phyloP scores from a whole-genome alignment of 129 eudicot genomes.

The Mikania micrantha region DNA sequence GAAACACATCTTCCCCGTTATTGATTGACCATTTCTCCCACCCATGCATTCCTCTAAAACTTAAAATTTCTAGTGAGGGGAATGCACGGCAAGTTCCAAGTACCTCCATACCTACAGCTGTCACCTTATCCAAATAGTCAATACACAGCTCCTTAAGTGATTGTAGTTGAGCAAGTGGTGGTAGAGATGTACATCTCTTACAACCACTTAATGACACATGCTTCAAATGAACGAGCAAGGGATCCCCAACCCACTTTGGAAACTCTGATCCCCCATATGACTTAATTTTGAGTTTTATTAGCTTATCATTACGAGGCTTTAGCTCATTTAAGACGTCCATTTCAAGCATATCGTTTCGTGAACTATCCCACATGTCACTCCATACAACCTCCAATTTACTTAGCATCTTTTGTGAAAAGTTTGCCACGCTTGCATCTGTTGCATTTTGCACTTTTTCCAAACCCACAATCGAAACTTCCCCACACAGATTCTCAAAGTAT shows the following conservation, averaged over 20 bases:
- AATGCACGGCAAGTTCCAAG: conserved; percentile 9
- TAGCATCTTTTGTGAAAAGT: too few species aligned
- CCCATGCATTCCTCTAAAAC: conserved; percentile 20
- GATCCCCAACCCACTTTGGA: too few species aligned
- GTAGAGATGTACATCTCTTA: conserved; percentile 10
- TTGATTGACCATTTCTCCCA: conserved; percentile 31
- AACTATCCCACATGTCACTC: neutral
- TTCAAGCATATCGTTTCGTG: neutral
- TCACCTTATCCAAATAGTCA: conserved; percentile 12
- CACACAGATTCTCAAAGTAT: too few species aligned
- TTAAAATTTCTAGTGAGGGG: conserved; percentile 28
- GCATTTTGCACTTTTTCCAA: too few species aligned
- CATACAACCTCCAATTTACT: too few species aligned
- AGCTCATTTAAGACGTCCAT: conserved; percentile 10
- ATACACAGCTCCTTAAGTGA: conserved; percentile 24
- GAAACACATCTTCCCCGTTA: neutral
- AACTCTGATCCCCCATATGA: conserved; percentile 20
- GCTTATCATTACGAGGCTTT: conserved; percentile 18
- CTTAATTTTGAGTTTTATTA: conserved; percentile 16
- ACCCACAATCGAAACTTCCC: too few species aligned
- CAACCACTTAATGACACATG: neutral
- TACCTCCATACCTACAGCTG: conserved; percentile 32
- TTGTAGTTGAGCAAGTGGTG: conserved; percentile 35
- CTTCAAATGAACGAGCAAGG: neutral
- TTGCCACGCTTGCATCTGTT: too few species aligned